These are phyloP conservation scores for Pelargonium citronellum DNA, from an alignment of 441 rosid species.

Conservation along the genomic window DNA sequence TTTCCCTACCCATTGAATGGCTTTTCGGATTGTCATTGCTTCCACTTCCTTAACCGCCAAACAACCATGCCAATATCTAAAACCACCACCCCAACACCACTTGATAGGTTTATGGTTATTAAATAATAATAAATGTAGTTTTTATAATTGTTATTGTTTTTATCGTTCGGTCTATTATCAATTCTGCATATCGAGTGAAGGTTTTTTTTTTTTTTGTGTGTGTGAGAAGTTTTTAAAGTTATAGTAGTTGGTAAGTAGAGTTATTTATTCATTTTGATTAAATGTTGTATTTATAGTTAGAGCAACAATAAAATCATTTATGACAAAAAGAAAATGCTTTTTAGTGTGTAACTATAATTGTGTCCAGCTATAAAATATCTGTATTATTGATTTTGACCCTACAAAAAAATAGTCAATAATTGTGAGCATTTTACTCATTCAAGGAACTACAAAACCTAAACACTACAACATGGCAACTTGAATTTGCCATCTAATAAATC, in stretches of 20 bases:
- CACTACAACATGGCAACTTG: background rate
- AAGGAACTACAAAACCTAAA: background rate
- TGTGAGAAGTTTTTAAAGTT: too few species aligned
- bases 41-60: too few species aligned
- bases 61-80: too few species aligned
- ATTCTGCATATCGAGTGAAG: too few species aligned
- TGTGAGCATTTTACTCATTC: background rate
- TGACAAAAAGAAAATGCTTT: background rate
- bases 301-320: background rate
- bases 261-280: background rate
- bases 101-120: too few species aligned
- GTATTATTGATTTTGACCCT: background rate
- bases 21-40: too few species aligned
- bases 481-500: background rate
- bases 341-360: background rate
- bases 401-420: background rate
- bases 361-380: background rate
- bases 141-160: too few species aligned
- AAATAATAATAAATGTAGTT: too few species aligned
- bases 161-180: too few species aligned
- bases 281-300: background rate
- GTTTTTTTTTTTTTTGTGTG: too few species aligned
- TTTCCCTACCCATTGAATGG: too few species aligned
- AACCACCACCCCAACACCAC: too few species aligned
- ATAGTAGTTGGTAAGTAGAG: background rate